These are phyloP conservation scores for Daldinia grandis DNA, from an alignment of 495 filamentous ascomycete genomes.

Conservation along the genomic window DNA sequence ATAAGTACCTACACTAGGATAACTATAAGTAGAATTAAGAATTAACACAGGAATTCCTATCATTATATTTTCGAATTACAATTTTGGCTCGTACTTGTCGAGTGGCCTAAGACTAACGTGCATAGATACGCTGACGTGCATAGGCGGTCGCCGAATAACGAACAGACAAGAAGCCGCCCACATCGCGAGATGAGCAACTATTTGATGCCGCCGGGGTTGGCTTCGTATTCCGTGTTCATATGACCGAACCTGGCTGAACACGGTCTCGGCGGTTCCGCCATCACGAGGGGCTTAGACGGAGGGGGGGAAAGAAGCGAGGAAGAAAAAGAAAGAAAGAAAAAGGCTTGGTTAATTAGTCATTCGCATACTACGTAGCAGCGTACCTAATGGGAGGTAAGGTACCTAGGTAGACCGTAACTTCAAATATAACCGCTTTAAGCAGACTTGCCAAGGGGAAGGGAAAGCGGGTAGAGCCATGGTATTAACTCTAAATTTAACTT, in stretches of 20 bases:
- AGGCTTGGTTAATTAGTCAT: not conserved
- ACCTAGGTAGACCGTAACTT: not conserved
- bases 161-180: conserved; percentile 9
- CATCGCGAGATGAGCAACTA: conserved; percentile 19
- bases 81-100: not conserved
- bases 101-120: not conserved
- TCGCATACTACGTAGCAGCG: not conserved
- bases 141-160: not conserved
- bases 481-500: conserved; percentile 12
- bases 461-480: conserved; percentile 4
- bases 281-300: not conserved
- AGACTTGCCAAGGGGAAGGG: not conserved
- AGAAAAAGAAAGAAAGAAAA: not conserved
- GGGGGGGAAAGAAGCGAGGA: not conserved
- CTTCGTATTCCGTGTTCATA: conserved; percentile 35
- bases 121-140: not conserved
- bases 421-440: not conserved
- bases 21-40: not conserved
- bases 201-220: conserved; percentile 7
- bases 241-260: conserved; percentile 19
- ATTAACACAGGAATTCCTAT: not conserved
- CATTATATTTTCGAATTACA: not conserved
- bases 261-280: conserved; percentile 14
- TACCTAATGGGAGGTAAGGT: no score
- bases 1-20: no score